These are phyloP conservation scores for Gracilaria vermiculophylla DNA, from an alignment of 23 red algal species.

Conservation along the genomic window DNA sequence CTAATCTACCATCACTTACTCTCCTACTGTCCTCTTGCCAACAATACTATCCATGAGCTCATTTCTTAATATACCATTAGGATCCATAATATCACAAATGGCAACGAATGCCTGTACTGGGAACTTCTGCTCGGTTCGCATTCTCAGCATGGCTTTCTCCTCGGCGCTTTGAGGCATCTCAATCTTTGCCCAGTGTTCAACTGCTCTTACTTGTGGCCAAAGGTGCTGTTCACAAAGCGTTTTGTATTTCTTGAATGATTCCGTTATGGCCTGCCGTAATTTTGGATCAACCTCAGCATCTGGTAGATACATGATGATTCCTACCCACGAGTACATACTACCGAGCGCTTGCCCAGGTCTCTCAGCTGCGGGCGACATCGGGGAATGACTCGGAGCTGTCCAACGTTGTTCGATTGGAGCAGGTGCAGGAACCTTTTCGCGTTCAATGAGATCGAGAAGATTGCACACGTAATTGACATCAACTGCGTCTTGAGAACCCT, in stretches of 20 bases:
- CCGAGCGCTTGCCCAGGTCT: constrained; percentile 49
- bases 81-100: constrained; percentile 65
- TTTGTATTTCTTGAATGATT: constrained; percentile 76
- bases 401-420: constrained; percentile 94
- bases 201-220: constrained; percentile 66
- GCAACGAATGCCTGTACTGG: constrained; percentile 64
- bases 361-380: constrained; percentile 71
- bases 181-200: constrained; percentile 91
- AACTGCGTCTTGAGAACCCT: background rate
- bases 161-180: constrained; percentile 66
- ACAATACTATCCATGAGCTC: constrained; percentile 59
- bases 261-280: constrained; percentile 50
- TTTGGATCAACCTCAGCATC: constrained; percentile 33
- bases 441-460: constrained; percentile 76
- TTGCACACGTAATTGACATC: constrained; percentile 72
- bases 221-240: constrained; percentile 47
- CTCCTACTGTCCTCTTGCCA: background rate
- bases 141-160: constrained; percentile 28
- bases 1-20: too few species aligned
- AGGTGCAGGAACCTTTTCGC: constrained; percentile 74
- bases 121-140: constrained; percentile 42
- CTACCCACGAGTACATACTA: constrained; percentile 83
- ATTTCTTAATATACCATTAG: constrained; percentile 57
- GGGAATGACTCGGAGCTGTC: constrained; percentile 73
- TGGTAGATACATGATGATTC: constrained; percentile 98